Evolutionary conservation across 495 filamentous ascomycete species (phyloP), one percentile per base, ranked within the genome.

Genomic region (Aspergillus mulundensis): DNA sequence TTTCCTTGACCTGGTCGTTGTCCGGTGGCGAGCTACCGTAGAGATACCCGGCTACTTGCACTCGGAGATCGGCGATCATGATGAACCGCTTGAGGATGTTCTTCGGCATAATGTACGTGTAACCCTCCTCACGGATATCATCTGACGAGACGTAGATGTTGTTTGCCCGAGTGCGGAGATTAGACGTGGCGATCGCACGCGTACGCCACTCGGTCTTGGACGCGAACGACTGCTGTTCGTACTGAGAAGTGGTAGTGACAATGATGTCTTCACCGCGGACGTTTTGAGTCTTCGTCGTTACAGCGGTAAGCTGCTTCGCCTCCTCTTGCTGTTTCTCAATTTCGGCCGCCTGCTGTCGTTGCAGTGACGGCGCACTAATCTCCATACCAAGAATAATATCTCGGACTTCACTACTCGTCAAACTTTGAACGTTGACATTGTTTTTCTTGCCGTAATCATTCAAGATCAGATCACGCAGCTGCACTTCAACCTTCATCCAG

Each of bases 361-460:
- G 95, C 88, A 99, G 87, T 1, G 92, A 97, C 4, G 95, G 95
- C 5, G 95, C 95, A 56, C 89, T 94, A 56, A 99, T 99, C 72
- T 99, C 95, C 95, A 99, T 99, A 81, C 95, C 95, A 57, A 99
- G 77, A 63, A 99, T 99, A 64, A 99, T 99, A 67, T 99, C 95
- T 52, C 95, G 85, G 39, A 99, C 93, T 82, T 99, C 95, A 62
- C 86, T 95, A 61, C 85, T 95, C 0, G 95, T 99, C 73, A 99
- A 80, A 65, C 89, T 95, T 16, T 95, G 94, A 20, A 93, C 92
- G 67, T 97, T 97, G 75, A 99, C 95, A 62, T 97, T 97, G 73
- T 97, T 99, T 80, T 97, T 97, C 84, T 97, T 97, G 63, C 95
- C 95, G 64, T 99, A 99, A 69, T 99, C 94, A 56, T 97, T 96